phyloP scores from a whole-genome alignment of 257 asterid species.

The Lavandula angustifolia region DNA sequence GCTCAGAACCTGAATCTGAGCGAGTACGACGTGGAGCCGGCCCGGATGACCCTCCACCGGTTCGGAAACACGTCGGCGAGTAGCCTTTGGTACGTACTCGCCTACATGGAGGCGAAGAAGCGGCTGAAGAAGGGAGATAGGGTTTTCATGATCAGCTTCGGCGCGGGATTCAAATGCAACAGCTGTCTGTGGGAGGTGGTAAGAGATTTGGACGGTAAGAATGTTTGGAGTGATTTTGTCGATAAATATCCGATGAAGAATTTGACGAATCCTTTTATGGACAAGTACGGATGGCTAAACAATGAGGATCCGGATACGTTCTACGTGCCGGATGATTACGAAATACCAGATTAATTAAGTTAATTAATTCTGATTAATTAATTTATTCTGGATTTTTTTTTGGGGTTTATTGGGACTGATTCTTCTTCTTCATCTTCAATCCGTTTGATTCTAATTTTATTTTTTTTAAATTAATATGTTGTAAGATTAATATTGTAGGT shows the following conservation, averaged over 20 bases:
- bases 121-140: slow-evolving; percentile 74
- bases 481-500: slow-evolving; percentile 9
- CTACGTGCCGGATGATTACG: slow-evolving; percentile 57
- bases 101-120: slow-evolving; percentile 81
- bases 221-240: slow-evolving; percentile 69
- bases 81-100: slow-evolving; percentile 89
- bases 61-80: slow-evolving; percentile 95
- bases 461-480: not conserved
- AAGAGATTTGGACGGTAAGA: slow-evolving; percentile 57
- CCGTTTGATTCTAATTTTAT: not conserved
- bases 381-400: not conserved
- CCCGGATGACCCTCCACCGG: slow-evolving; percentile 92
- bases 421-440: not conserved
- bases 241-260: slow-evolving; percentile 56
- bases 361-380: not conserved
- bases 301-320: slow-evolving; percentile 64
- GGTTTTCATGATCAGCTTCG: slow-evolving; percentile 83
- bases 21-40: slow-evolving; percentile 85
- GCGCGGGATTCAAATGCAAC: slow-evolving; percentile 96
- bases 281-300: slow-evolving; percentile 79
- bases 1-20: slow-evolving; percentile 49
- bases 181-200: slow-evolving; percentile 89
- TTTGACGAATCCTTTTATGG: slow-evolving; percentile 69
- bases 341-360: slow-evolving; percentile 48
- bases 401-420: no score